A percentile compares a stretch with the other conserved stretches of the same genome.
phyloP scores from a whole-genome alignment of 192 early-diverging fungal genomes.

The Linnemannia schmuckeri region DNA sequence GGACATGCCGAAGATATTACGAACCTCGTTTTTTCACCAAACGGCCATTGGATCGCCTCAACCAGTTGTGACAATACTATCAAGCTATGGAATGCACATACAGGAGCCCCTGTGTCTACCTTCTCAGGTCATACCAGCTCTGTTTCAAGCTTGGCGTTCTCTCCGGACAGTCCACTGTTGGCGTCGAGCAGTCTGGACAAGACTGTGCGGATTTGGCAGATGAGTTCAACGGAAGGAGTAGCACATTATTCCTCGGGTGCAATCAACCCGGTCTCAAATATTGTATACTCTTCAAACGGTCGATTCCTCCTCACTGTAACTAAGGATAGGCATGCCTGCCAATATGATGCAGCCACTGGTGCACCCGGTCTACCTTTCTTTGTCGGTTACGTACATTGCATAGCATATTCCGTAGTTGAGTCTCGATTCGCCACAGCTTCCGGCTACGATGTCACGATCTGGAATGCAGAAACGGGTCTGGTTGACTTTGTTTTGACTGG shows the following conservation, averaged over 20 bases:
- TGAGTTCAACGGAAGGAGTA: background rate
- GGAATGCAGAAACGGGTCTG: background rate
- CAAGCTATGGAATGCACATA: background rate
- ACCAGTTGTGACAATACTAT: background rate
- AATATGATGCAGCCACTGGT: background rate
- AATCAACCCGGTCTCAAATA: background rate
- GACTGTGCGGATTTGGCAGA: background rate
- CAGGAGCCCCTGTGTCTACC: background rate
- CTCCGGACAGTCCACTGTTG: background rate
- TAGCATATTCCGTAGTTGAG: background rate
- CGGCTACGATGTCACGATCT: background rate
- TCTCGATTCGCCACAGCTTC: background rate
- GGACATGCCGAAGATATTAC: background rate
- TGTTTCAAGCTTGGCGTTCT: background rate
- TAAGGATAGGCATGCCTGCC: no score
- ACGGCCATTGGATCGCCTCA: background rate
- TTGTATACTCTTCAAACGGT: background rate
- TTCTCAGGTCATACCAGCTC: background rate
- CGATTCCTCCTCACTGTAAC: background rate
- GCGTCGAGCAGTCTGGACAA: background rate
- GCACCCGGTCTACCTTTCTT: no score
- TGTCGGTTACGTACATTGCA: background rate
- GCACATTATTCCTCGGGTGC: background rate
- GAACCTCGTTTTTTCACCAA: background rate
- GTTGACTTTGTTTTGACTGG: background rate